phyloP scores from a whole-genome alignment of 2,329 filamentous ascomycete species.

The Ophiostoma pallidulum region DNA sequence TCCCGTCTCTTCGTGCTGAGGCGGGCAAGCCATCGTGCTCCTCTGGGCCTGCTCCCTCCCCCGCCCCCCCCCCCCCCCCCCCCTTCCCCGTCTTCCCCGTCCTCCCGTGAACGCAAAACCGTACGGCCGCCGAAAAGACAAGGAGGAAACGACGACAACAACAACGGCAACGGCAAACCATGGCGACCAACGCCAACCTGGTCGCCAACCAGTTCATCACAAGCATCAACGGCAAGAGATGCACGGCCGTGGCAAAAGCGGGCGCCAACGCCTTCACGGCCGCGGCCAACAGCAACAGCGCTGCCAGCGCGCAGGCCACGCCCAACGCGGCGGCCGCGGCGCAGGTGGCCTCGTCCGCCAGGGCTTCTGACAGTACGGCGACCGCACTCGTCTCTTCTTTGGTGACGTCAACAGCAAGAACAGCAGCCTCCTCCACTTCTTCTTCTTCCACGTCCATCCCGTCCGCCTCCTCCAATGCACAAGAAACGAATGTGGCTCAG shows the following conservation, averaged over 20 bases:
- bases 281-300: constrained; percentile 9
- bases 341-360: constrained; percentile 1
- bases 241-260: constrained; percentile 42
- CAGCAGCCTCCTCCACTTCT: constrained; percentile 14
- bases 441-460: constrained; percentile 12
- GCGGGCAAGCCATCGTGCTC: too few species aligned
- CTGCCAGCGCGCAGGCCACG: constrained; percentile 11
- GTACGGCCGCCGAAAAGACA: too few species aligned
- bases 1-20: too few species aligned
- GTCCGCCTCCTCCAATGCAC: neutral
- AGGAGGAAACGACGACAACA: neutral
- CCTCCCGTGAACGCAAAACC: neutral
- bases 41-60: too few species aligned
- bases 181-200: constrained; percentile 35
- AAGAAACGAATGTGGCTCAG: constrained; percentile 8
- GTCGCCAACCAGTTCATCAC: constrained; percentile 40
- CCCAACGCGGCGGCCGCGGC: neutral
- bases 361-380: constrained; percentile 26
- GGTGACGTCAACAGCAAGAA: constrained; percentile 15
- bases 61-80: too few species aligned
- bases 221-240: constrained; percentile 39
- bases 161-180: constrained; percentile 22
- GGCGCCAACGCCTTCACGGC: constrained; percentile 16
- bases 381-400: constrained; percentile 21
- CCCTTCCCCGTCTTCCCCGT: neutral